A percentile compares a stretch with the other conserved stretches of the same genome.
These are phyloP conservation scores for Pichia sporocuriosa DNA, from an alignment of 805 yeast genomes.

Conservation along the genomic window DNA sequence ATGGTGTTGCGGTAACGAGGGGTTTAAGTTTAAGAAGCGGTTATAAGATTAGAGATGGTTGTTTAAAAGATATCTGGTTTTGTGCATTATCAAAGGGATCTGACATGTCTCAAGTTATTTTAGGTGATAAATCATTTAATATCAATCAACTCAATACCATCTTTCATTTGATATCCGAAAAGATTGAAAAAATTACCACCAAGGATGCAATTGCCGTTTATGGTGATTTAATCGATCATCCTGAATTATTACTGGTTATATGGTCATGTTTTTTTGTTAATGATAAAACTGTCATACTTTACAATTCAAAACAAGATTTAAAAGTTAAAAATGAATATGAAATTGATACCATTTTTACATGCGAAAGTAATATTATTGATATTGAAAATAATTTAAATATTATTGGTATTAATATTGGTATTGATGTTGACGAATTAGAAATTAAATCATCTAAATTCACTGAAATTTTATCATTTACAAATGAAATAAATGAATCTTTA, in stretches of 20 bases:
- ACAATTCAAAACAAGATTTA: conserved; percentile 16
- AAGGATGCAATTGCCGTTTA: conserved; percentile 21
- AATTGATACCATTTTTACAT: not conserved
- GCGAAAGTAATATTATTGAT: no score
- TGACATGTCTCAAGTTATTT: not conserved
- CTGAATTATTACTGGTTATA: conserved; percentile 20
- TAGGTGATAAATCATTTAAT: conserved; percentile 1
- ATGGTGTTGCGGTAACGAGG: conserved; percentile 58
- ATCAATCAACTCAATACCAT: conserved; percentile 26
- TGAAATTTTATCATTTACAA: no score
- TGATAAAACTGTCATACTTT: conserved; percentile 33
- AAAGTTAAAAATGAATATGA: not conserved
- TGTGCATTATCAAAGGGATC: conserved; percentile 29
- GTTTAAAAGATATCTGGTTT: conserved; percentile 67
- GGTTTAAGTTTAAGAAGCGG: conserved; percentile 62
- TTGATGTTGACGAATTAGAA: no score
- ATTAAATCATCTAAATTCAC: no score
- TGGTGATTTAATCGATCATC: conserved; percentile 14
- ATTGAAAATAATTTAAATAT: no score
- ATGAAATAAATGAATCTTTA: no score
- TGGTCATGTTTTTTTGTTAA: conserved; percentile 30
- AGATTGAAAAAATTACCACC: conserved; percentile 15
- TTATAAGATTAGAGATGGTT: conserved; percentile 68
- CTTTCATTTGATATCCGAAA: conserved; percentile 24
- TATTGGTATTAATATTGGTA: not conserved